phyloP scores from a whole-genome alignment of 169 alveolate genomes.

The Plasmodium gaboni region DNA sequence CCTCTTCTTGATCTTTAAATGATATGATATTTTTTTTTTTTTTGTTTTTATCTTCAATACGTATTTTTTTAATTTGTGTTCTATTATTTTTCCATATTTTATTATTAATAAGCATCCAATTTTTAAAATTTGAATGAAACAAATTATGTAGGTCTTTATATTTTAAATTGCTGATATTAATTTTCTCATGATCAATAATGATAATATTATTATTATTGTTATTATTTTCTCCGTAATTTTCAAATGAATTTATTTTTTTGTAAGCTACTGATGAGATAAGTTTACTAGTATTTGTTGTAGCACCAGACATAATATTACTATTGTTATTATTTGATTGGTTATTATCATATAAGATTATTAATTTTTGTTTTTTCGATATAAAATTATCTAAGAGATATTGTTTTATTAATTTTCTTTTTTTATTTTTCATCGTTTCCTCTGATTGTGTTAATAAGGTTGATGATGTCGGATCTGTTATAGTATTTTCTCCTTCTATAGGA shows the following conservation, averaged over 20 bases:
- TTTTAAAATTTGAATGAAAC: slow-evolving; percentile 53
- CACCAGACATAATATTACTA: not conserved
- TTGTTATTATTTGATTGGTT: not conserved
- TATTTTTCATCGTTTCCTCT: no score
- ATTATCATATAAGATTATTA: slow-evolving; percentile 25
- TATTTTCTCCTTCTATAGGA: not conserved
- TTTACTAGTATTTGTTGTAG: no score
- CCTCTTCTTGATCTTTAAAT: slow-evolving; percentile 19
- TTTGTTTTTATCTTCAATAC: slow-evolving; percentile 22
- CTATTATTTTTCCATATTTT: slow-evolving; percentile 71
- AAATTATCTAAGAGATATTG: slow-evolving; percentile 36
- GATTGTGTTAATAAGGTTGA: no score
- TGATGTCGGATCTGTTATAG: not conserved
- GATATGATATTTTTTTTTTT: slow-evolving; percentile 24
- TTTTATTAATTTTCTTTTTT: slow-evolving; percentile 35
- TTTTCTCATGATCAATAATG: slow-evolving; percentile 40
- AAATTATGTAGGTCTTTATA: slow-evolving; percentile 24
- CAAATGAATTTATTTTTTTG: slow-evolving; percentile 28
- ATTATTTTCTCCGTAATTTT: slow-evolving; percentile 6
- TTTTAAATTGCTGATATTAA: slow-evolving; percentile 37
- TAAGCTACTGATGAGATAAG: slow-evolving; percentile 6
- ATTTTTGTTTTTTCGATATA: slow-evolving; percentile 43
- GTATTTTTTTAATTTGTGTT: slow-evolving; percentile 46
- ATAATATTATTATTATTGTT: slow-evolving; percentile 7
- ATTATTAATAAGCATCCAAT: slow-evolving; percentile 53